Evolutionary conservation across 2,329 filamentous ascomycete genomes (phyloP), one percentile per base, ranked within the genome.

Genomic region (Botrytis paeoniae): DNA sequence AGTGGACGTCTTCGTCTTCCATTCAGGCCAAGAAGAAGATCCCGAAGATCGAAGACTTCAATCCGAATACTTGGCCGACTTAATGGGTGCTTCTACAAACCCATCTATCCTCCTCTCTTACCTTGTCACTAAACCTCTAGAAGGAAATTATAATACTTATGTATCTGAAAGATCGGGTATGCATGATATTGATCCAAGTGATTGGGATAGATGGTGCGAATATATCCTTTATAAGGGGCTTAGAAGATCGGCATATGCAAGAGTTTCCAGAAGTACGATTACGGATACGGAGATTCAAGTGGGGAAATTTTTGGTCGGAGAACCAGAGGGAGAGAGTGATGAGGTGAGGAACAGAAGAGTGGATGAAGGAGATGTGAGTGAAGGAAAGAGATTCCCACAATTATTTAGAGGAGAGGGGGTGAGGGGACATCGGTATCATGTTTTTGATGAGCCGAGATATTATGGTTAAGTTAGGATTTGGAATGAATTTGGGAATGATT

Each of bases 121-220:
- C 82, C 89, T 99, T 0, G 96, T 99, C 62, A 97, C 93, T 35
- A 93, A 92, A 82, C 96, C 96, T 0, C 86, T 92, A 9, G 85
- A 97, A 84, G 96, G 96, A 75, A 99, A 99, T 81, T 99, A 99
- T 85, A 95, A 98, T 81, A 97, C 91, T 0, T 98, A 97, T 79
- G 96, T 98, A 37, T 93, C 93, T 73, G 88, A 94, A 70, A 85
- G 85, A 73, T 97, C 93, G 73, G 93, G 94, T 16, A 99, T 99
- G 96, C 91, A 93, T 79, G 96, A 99, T 80, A 96, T 99, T 68
- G 96, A 99, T 80, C 89, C 91, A 0, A 91, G 86, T 4, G 96
- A 99, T 81, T 97, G 94, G 94, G 96, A 99, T 82, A 87, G 96
- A 72, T 99, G 96, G 96, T 99, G 96, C 85, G 95, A 99, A 85